These are phyloP conservation scores for Didymella segeticola DNA, from an alignment of 2,329 filamentous ascomycete species.

Conservation along the genomic window DNA sequence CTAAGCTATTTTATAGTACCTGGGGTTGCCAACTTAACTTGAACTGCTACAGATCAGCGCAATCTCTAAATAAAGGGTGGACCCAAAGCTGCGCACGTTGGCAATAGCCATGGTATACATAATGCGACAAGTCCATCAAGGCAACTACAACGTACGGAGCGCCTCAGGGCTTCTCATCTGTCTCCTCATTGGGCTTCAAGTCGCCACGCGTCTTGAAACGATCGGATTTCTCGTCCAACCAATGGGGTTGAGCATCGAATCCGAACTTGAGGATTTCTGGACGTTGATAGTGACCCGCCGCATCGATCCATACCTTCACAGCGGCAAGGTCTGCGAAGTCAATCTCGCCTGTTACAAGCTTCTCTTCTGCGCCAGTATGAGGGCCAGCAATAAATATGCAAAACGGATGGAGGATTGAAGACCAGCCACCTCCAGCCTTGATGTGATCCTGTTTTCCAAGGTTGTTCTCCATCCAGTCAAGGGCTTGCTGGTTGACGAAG, in stretches of 20 bases:
- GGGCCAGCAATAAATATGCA: conserved; percentile 46
- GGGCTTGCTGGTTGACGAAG: conserved; percentile 52
- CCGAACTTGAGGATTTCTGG: conserved; percentile 46
- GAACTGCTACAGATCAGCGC: background rate
- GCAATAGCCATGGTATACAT: background rate
- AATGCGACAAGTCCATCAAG: background rate
- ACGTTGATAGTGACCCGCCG: conserved; percentile 45
- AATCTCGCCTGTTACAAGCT: conserved; percentile 44
- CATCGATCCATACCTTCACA: conserved; percentile 50
- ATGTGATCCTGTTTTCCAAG: conserved; percentile 44
- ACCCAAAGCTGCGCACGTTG: background rate
- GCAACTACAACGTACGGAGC: background rate
- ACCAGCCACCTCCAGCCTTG: conserved; percentile 47
- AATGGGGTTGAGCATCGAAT: conserved; percentile 37
- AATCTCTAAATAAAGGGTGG: background rate
- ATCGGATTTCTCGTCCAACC: conserved; percentile 41
- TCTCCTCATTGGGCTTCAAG: background rate
- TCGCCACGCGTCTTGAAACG: conserved; percentile 23
- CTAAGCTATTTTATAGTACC: no score
- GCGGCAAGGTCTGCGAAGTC: conserved; percentile 40
- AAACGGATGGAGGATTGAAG: conserved; percentile 45
- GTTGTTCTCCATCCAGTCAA: conserved; percentile 51
- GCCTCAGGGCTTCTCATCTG: background rate
- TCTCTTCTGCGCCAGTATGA: conserved; percentile 43
- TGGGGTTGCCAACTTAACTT: no score